Evolutionary conservation across 2,329 filamentous ascomycete species (phyloP).

Genomic region (Coniochaeta prunicola): DNA sequence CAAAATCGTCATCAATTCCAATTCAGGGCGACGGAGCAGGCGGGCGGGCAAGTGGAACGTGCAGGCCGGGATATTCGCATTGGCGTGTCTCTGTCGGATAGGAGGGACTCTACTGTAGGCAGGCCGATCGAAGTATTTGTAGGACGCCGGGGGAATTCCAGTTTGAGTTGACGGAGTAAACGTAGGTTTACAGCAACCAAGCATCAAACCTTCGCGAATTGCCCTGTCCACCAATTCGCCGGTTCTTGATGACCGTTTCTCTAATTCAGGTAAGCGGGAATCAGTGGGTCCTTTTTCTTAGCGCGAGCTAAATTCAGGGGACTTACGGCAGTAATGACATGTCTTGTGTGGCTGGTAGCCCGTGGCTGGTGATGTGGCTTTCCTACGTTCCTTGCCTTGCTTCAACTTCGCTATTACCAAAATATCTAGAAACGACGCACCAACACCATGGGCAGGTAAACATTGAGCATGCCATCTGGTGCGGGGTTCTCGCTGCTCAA

Average conservation of each 20-base stretch:
- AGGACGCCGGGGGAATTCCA: too few relatives aligned
- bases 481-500: constrained; percentile 28
- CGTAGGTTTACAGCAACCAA: not conserved
- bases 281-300: not conserved
- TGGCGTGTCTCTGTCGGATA: not conserved
- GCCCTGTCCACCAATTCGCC: not conserved
- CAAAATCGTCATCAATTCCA: constrained; percentile 8
- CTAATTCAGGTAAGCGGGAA: not conserved
- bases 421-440: too few relatives aligned
- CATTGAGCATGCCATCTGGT: not conserved
- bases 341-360: not conserved
- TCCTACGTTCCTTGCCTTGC: too few relatives aligned
- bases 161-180: too few relatives aligned
- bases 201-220: not conserved
- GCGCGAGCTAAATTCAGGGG: not conserved
- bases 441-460: not conserved
- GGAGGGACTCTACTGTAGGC: not conserved
- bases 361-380: not conserved
- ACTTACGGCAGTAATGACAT: not conserved
- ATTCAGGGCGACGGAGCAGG: not conserved
- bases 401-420: too few relatives aligned
- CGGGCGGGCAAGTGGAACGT: not conserved
- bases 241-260: not conserved
- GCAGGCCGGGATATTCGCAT: not conserved
- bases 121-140: not conserved